Evolutionary conservation across 257 asterid genomes (phyloP), one percentile per base, ranked within the genome.

Genomic region (Solanum microdontum): DNA sequence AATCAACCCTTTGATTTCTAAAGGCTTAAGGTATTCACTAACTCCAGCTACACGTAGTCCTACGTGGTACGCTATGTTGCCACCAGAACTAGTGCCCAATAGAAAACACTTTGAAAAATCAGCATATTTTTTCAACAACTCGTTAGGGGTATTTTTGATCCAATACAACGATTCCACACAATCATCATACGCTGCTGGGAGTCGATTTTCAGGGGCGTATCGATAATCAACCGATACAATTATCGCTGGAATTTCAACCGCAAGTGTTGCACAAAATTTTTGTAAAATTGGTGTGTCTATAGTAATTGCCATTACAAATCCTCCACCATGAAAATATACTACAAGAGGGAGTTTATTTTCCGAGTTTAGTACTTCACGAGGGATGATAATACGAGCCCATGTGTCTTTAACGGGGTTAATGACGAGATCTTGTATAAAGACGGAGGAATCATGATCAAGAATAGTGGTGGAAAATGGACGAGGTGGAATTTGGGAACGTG

Each of bases 111-210:
- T 90, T 0, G 96, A 91, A 13, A 91, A 69, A 40, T 94, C 95
- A 2, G 92, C 95, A 70, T 87, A 88, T 5, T 82, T 66, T 32
- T 83, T 69, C 86, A 94, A 17, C 97, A 95, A 92, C 15, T 91
- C 97, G 4, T 89, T 91, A 19, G 26, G 37, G 58, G 82, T 34
- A 60, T 86, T 75, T 51, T 64, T 87, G 32, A 90, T 33, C 94
- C 95, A 94, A 2, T 80, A 45, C 37, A 94, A 12, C 1, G 90
- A 91, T n/a, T 92, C 93, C 84, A 82, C 2, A 88, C 89, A 88
- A 74, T 93, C 98, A n/a, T 91, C 92, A 36, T 92, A 93, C 39
- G 94, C 97, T 10, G 93, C 93, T 8, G 94, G 97, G 3, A 94
- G 91, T 28, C 95, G 92, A 90, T 93, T 90, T 51, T 94, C 95